Percentiles rank a stretch among this genome's conserved stretches.
Conservation (phyloP, 306 rosid species). For the Trichosanthes truncata region DNA sequence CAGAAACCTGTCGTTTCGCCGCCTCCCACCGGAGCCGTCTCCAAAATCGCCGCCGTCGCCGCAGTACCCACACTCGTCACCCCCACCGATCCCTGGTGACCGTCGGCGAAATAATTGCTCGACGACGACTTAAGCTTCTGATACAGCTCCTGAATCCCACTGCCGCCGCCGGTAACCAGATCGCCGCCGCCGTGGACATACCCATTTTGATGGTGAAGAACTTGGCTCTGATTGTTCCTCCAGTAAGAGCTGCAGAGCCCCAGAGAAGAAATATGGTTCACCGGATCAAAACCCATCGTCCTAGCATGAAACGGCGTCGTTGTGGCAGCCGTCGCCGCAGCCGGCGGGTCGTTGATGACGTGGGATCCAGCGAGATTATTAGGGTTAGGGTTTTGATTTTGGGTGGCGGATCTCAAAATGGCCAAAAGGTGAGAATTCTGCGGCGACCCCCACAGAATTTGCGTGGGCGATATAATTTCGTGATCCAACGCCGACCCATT, state of each 20-base stretch:
- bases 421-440: constrained; percentile 67
- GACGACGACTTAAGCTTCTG: constrained; percentile 60
- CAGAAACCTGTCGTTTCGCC: constrained; percentile 65
- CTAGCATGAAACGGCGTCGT: constrained; percentile 20
- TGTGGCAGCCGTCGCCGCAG: constrained; percentile 14
- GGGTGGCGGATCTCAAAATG: constrained; percentile 41
- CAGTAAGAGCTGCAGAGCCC: constrained; percentile 55
- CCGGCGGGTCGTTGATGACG: constrained; percentile 37
- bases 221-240: constrained; percentile 32
- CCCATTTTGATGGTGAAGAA: constrained; percentile 25
- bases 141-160: constrained; percentile 68
- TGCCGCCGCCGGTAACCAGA: constrained; percentile 38
- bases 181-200: constrained; percentile 16
- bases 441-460: constrained; percentile 82
- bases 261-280: constrained; percentile 38
- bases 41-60: constrained; percentile 36
- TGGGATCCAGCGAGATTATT: constrained; percentile 37
- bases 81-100: constrained; percentile 26
- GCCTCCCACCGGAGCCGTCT: constrained; percentile 42
- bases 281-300: constrained; percentile 43
- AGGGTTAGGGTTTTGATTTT: constrained; percentile 61
- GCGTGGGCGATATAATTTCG: constrained; percentile 25
- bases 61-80: constrained; percentile 33
- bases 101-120: constrained; percentile 28
- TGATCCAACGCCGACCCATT: constrained; percentile 27